Evolutionary conservation across 306 rosid genomes (phyloP).

Genomic region (Cicer arietinum): DNA sequence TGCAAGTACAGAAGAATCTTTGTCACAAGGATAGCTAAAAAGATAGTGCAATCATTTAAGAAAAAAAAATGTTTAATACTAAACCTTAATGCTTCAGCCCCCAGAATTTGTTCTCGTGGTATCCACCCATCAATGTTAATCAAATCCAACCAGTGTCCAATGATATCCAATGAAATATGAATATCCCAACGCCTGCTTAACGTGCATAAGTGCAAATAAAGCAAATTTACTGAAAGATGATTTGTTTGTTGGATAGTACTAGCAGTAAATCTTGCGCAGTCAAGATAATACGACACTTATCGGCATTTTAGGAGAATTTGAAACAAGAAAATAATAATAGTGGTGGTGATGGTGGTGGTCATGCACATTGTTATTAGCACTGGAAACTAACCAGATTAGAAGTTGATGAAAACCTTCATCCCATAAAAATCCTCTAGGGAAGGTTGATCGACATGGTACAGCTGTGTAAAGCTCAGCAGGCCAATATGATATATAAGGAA

Average conservation of each 20-base stretch:
- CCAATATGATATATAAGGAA: constrained; percentile 72
- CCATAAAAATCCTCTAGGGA: constrained; percentile 99
- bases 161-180: constrained; percentile 77
- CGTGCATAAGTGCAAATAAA: constrained; percentile 21
- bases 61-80: constrained; percentile 40
- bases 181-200: constrained; percentile 94
- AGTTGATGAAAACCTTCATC: constrained; percentile 99
- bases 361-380: background rate
- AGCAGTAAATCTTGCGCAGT: constrained; percentile 7
- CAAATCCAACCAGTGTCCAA: constrained; percentile 96
- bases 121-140: constrained; percentile 98
- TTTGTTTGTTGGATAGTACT: constrained; percentile 23
- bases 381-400: constrained; percentile 74
- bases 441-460: constrained; percentile 91
- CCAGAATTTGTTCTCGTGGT: constrained; percentile 99
- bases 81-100: constrained; percentile 93
- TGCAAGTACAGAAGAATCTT: constrained; percentile 55
- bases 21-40: constrained; percentile 40
- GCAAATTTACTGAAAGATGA: constrained; percentile 18
- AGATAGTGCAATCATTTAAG: constrained; percentile 29
- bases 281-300: constrained; percentile 24
- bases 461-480: constrained; percentile 97
- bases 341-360: background rate
- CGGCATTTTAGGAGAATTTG: constrained; percentile 31
- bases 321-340: constrained; percentile 29